A percentile compares a stretch with the other conserved stretches of the same genome.
These are phyloP conservation scores for Candida sanyiensis DNA, from an alignment of 805 yeast species.

Conservation along the genomic window DNA sequence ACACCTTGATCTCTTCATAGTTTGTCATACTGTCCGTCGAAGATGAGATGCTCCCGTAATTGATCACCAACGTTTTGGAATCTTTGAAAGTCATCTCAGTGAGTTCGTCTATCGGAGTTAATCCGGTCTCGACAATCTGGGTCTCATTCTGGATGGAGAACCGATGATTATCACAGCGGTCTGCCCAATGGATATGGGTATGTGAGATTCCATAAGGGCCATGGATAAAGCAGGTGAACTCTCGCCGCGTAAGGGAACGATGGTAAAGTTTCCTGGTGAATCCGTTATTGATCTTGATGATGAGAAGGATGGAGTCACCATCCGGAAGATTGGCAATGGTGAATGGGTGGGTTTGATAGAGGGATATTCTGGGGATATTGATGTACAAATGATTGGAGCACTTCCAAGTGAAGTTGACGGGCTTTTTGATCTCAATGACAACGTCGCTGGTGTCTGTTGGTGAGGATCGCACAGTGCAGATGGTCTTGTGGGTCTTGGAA, in stretches of 20 bases:
- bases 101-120: neutral
- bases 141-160: conserved; percentile 4
- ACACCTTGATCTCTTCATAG: neutral
- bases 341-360: conserved; percentile 26
- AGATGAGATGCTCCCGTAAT: conserved; percentile 7
- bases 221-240: conserved; percentile 20
- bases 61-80: neutral
- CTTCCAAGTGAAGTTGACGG: conserved; percentile 15
- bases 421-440: conserved; percentile 6
- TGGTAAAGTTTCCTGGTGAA: conserved; percentile 21
- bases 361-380: conserved; percentile 17
- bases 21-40: neutral
- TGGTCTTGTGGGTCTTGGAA: neutral
- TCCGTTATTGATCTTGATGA: conserved; percentile 21
- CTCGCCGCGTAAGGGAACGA: neutral
- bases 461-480: conserved; percentile 4
- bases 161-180: neutral
- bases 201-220: conserved; percentile 26
- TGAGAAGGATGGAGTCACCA: conserved; percentile 6
- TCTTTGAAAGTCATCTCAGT: neutral
- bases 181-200: conserved; percentile 7
- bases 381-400: conserved; percentile 24
- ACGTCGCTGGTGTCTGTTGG: conserved; percentile 1
- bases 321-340: conserved; percentile 21
- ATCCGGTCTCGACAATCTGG: conserved; percentile 1